These are phyloP conservation scores for Coemansia sp. DNA, from an alignment of 192 early-diverging fungal genomes.

Conservation along the genomic window DNA sequence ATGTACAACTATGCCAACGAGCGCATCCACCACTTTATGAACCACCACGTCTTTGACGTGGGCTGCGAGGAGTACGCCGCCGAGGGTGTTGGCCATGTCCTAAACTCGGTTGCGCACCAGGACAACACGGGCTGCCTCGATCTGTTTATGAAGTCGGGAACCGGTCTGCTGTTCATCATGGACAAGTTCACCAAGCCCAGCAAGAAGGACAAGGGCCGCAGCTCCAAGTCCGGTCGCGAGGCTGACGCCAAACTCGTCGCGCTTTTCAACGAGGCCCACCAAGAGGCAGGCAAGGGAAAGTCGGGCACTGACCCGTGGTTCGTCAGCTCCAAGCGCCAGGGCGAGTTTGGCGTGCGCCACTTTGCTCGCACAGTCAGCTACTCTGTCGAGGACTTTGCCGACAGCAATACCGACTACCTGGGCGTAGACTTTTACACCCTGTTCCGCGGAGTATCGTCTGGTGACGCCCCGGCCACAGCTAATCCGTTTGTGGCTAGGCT, in stretches of 20 bases:
- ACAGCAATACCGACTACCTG: conserved; percentile 75
- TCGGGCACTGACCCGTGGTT: conserved; percentile 33
- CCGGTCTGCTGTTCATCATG: conserved; percentile 78
- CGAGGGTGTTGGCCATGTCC: conserved; percentile 63
- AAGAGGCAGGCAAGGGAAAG: conserved; percentile 26
- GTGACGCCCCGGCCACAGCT: conserved; percentile 56
- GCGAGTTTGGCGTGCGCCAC: conserved; percentile 79
- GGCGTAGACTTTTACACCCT: conserved; percentile 83
- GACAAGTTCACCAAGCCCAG: conserved; percentile 60
- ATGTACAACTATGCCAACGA: conserved; percentile 90
- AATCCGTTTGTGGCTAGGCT: conserved; percentile 76
- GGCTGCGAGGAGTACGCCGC: conserved; percentile 62
- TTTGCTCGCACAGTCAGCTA: conserved; percentile 72
- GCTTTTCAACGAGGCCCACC: conserved; percentile 43
- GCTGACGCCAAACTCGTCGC: conserved; percentile 41
- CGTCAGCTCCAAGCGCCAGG: conserved; percentile 31
- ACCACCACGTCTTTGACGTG: conserved; percentile 72
- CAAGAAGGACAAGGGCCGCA: conserved; percentile 49
- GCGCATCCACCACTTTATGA: conserved; percentile 76
- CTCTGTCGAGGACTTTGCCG: conserved; percentile 62
- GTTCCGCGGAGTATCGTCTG: conserved; percentile 66
- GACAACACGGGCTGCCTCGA: conserved; percentile 75
- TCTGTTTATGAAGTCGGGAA: conserved; percentile 69
- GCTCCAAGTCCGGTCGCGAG: conserved; percentile 35
- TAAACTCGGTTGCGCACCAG: conserved; percentile 60